Percentiles rank a stretch among this genome's conserved stretches.
Evolutionary conservation across 345 rosid species (phyloP).

Genomic region (Salix exigua): DNA sequence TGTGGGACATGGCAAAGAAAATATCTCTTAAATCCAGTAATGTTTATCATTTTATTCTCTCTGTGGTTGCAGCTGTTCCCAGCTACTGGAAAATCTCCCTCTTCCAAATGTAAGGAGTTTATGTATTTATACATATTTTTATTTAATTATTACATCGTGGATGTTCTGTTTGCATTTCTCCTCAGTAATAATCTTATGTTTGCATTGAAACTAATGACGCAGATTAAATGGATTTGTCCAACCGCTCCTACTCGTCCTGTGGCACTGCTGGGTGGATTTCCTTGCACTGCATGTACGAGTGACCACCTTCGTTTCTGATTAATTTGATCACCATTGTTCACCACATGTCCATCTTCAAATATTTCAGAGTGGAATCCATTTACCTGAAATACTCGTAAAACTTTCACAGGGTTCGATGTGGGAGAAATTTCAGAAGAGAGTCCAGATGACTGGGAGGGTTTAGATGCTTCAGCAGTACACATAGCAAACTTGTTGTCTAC

Average conservation of each 20-base stretch:
- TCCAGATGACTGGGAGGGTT: constrained; percentile 33
- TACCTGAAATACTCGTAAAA: neutral
- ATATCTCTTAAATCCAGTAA: neutral
- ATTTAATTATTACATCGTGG: neutral
- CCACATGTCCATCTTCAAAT: neutral
- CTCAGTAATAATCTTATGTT: neutral
- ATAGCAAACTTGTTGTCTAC: constrained; percentile 33
- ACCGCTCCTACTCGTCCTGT: constrained; percentile 36
- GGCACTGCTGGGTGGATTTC: constrained; percentile 30
- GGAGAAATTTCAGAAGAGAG: constrained; percentile 28
- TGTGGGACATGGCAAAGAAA: neutral
- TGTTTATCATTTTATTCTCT: constrained; percentile 29
- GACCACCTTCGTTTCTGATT: neutral
- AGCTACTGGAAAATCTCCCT: constrained; percentile 80
- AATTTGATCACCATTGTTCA: neutral
- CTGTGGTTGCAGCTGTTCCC: constrained; percentile 73
- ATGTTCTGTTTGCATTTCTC: neutral
- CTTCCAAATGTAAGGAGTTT: constrained; percentile 77
- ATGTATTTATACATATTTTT: neutral
- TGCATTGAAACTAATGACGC: neutral
- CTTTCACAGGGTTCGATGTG: constrained; percentile 25
- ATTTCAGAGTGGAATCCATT: neutral
- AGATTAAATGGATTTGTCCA: constrained; percentile 39
- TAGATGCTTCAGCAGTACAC: constrained; percentile 39
- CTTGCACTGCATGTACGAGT: constrained; percentile 34